Percentiles rank a stretch among this genome's conserved stretches.
These are phyloP conservation scores for Lobosporangium transversale DNA, from an alignment of 192 early-diverging fungal species.

Conservation along the genomic window DNA sequence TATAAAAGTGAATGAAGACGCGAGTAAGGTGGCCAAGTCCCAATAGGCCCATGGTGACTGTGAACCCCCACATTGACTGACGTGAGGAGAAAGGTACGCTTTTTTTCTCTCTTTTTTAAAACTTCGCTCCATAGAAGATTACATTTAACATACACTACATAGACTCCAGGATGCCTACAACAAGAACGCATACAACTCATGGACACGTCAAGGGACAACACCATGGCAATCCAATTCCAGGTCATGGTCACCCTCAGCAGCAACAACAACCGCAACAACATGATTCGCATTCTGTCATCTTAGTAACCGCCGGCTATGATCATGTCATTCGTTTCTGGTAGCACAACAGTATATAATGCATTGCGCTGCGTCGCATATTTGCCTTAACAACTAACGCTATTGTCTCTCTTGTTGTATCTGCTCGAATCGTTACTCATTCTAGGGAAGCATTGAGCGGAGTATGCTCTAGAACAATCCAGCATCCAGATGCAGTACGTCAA, in stretches of 20 bases:
- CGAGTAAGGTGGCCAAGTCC: background rate
- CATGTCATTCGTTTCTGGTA: constrained; percentile 76
- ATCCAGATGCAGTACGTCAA: constrained; percentile 76
- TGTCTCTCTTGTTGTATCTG: too few relatives aligned
- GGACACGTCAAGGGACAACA: constrained; percentile 31
- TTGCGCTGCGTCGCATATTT: too few relatives aligned
- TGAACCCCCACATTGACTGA: too few relatives aligned
- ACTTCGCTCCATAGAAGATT: too few relatives aligned
- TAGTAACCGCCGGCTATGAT: constrained; percentile 85
- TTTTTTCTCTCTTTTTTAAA: too few relatives aligned
- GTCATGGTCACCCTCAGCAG: constrained; percentile 40
- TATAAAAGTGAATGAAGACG: background rate
- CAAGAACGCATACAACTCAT: constrained; percentile 25
- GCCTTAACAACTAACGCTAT: too few relatives aligned
- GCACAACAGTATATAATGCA: too few relatives aligned
- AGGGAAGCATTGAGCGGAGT: constrained; percentile 73
- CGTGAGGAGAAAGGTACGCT: background rate
- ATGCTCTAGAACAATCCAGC: constrained; percentile 77
- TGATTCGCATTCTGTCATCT: constrained; percentile 65
- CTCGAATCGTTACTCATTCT: too few relatives aligned
- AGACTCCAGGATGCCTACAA: constrained; percentile 40
- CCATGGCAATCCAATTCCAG: constrained; percentile 23
- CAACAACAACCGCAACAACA: constrained; percentile 59
- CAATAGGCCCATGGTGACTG: too few relatives aligned
- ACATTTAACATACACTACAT: too few relatives aligned